A percentile compares a stretch with the other conserved stretches of the same genome.
phyloP scores from a whole-genome alignment of 129 eudicot species.

The Logfia minima region DNA sequence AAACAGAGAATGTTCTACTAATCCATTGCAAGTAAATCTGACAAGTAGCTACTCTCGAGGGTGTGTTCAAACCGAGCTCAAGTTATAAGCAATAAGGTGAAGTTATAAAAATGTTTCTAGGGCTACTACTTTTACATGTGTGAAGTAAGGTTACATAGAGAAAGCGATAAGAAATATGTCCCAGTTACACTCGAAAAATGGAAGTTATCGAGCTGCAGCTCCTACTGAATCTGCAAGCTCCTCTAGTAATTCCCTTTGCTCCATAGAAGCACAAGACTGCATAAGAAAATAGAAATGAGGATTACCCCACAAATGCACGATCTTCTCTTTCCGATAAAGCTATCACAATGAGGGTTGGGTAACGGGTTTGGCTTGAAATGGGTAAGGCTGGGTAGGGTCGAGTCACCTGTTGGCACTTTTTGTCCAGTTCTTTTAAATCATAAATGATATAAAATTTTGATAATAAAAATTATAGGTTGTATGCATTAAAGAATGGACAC shows the following conservation, averaged over 20 bases:
- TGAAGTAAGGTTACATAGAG: background rate
- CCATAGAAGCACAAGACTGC: constrained; percentile 85
- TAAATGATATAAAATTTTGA: no score
- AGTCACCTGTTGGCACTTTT: background rate
- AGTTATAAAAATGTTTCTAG: background rate
- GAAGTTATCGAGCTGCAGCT: constrained; percentile 39
- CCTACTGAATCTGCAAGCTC: constrained; percentile 83
- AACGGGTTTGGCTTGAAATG: background rate
- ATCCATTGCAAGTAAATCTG: background rate
- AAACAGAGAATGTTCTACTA: no score
- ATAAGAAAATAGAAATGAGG: constrained; percentile 8
- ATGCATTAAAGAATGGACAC: no score
- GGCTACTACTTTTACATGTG: constrained; percentile 12
- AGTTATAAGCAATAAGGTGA: background rate
- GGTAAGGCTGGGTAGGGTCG: background rate
- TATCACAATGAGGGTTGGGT: background rate
- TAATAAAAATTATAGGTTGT: no score
- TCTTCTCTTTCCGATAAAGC: background rate
- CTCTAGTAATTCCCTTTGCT: constrained; percentile 83
- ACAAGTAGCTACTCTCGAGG: background rate
- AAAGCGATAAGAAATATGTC: constrained; percentile 1
- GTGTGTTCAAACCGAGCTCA: background rate
- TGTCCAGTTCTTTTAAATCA: no score
- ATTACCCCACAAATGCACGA: background rate
- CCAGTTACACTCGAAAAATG: constrained; percentile 1